Percentiles rank a stretch among this genome's conserved stretches.
These are phyloP conservation scores for Lithohypha guttulata DNA, from an alignment of 2,329 filamentous ascomycete genomes.

Conservation along the genomic window DNA sequence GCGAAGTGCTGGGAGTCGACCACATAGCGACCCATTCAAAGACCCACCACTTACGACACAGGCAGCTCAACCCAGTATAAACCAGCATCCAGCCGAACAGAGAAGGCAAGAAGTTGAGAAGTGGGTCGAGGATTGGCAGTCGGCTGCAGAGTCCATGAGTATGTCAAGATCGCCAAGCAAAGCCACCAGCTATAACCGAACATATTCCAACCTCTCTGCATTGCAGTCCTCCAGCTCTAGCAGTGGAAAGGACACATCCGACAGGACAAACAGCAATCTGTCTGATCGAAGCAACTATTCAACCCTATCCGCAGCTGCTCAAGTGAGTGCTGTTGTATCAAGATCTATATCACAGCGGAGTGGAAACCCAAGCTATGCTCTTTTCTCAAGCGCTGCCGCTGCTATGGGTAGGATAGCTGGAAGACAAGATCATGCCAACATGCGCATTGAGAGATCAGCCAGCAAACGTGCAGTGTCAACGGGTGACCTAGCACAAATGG, in stretches of 20 bases:
- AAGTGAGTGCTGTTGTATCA: constrained; percentile 30
- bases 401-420: constrained; percentile 17
- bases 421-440: constrained; percentile 5
- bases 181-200: constrained; percentile 15
- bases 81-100: constrained; percentile 13
- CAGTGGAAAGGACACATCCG: constrained; percentile 26
- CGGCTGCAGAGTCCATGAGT: constrained; percentile 20
- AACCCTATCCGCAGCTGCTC: constrained; percentile 12
- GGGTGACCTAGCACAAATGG: constrained; percentile 7
- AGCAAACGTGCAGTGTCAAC: constrained; percentile 20
- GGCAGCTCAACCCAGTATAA: not conserved
- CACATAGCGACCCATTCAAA: constrained; percentile 10
- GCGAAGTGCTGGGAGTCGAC: constrained; percentile 4
- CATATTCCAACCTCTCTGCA: constrained; percentile 21
- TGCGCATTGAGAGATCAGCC: constrained; percentile 12
- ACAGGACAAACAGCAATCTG: constrained; percentile 46
- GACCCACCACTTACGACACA: constrained; percentile 20
- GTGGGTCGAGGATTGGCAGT: constrained; percentile 23
- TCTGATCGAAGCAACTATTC: constrained; percentile 39
- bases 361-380: constrained; percentile 18
- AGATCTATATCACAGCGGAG: constrained; percentile 19
- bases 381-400: constrained; percentile 21
- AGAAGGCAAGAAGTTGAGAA: constrained; percentile 21
- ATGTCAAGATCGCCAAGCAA: constrained; percentile 20
- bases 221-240: constrained; percentile 11